Evolutionary conservation across 2,329 filamentous ascomycete species (phyloP).

Genomic region (Acephala macrosclerotiorum): DNA sequence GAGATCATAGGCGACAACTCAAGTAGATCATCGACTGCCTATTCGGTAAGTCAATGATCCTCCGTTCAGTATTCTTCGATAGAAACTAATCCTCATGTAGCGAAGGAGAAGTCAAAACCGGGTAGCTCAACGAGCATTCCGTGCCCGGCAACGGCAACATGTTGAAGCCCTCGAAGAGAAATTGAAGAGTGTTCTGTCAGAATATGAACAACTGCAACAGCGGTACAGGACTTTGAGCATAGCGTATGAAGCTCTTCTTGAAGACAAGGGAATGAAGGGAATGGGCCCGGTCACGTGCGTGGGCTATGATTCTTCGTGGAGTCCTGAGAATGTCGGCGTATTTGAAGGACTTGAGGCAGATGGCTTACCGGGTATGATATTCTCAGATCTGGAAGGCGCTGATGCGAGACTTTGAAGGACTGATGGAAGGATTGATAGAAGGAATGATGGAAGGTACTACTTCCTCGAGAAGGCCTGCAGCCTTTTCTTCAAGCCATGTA

Average conservation of each 20-base stretch:
- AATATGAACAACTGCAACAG: slow-evolving; percentile 21
- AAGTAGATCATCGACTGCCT: background rate
- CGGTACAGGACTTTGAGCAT: slow-evolving; percentile 14
- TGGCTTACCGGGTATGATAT: background rate
- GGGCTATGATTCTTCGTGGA: background rate
- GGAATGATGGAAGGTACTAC: background rate
- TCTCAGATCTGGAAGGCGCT: background rate
- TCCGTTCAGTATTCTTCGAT: too few species aligned
- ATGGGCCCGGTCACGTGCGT: background rate
- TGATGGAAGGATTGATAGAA: background rate
- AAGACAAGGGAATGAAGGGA: background rate
- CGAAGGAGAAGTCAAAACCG: slow-evolving; percentile 22
- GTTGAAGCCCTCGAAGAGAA: slow-evolving; percentile 18
- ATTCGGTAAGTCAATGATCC: background rate
- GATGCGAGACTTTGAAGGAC: background rate
- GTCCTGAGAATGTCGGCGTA: background rate
- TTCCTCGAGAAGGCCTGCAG: too few species aligned
- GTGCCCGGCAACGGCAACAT: slow-evolving; percentile 19
- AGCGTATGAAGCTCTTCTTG: slow-evolving; percentile 9
- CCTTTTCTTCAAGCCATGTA: too few species aligned
- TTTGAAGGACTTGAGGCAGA: background rate
- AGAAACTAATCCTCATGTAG: slow-evolving; percentile 5
- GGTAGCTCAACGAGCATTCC: slow-evolving; percentile 23
- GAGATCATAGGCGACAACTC: background rate
- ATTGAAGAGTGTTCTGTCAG: slow-evolving; percentile 7